Percentiles rank a stretch among this genome's conserved stretches.
Conservation (phyloP, 139 green algal genomes). For the Chlamydomonas sp. region DNA sequence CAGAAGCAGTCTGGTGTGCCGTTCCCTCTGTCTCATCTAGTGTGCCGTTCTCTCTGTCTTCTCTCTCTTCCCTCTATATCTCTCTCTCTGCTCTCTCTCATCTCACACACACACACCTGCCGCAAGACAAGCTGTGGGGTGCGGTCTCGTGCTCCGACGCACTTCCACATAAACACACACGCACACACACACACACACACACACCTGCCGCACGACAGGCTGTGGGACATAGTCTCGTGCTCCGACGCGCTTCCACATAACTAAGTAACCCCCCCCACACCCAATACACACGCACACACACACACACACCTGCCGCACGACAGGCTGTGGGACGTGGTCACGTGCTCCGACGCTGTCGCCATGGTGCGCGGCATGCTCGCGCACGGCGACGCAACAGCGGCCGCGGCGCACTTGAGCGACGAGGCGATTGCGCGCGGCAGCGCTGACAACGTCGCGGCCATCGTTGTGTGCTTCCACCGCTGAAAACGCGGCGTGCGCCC, state of each 20-base stretch:
- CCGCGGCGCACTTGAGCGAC: slow-evolving; percentile 56
- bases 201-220: not conserved
- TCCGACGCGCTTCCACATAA: no score
- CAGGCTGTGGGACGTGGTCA: slow-evolving; percentile 90
- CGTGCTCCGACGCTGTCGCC: slow-evolving; percentile 66
- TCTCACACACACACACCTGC: not conserved
- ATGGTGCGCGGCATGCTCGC: slow-evolving; percentile 37
- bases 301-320: slow-evolving; percentile 36
- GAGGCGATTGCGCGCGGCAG: slow-evolving; percentile 70
- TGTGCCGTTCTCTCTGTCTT: no score
- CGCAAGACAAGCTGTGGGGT: slow-evolving; percentile 86
- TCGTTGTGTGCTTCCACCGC: slow-evolving; percentile 58
- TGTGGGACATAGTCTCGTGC: no score
- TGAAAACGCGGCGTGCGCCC: no score
- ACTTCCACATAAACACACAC: not conserved
- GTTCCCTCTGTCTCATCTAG: no score
- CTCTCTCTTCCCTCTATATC: no score
- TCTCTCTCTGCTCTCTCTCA: no score
- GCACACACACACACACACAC: not conserved
- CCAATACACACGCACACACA: not conserved
- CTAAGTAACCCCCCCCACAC: not conserved
- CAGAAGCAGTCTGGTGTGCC: no score
- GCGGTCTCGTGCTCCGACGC: slow-evolving; percentile 73
- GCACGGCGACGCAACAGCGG: slow-evolving; percentile 52
- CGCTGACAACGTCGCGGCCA: slow-evolving; percentile 79